phyloP scores from a whole-genome alignment of 2,329 filamentous ascomycete species.

The Colletotrichum trifolii region DNA sequence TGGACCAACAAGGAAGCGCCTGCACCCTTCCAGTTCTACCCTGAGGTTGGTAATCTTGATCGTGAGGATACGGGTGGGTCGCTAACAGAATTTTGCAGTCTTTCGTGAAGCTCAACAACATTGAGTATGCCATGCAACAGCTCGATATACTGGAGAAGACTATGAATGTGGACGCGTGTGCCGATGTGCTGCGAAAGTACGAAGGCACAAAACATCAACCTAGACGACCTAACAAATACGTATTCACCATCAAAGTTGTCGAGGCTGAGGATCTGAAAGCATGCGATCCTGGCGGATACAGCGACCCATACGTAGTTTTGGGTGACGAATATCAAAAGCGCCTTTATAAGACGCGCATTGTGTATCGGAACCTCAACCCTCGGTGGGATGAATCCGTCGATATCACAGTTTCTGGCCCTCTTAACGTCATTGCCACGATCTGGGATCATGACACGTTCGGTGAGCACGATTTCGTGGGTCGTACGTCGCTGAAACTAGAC shows the following conservation, averaged over 20 bases:
- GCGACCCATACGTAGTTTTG: conserved; percentile 96
- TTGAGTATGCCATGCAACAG: conserved; percentile 93
- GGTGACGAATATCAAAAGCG: conserved; percentile 98
- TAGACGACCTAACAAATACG: conserved; percentile 84
- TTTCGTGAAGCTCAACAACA: conserved; percentile 96
- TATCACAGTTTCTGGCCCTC: conserved; percentile 88
- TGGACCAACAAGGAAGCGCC: conserved; percentile 93
- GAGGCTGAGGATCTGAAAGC: conserved; percentile 98
- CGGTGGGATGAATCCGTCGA: conserved; percentile 98
- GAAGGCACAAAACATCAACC: conserved; percentile 73
- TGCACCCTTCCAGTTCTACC: conserved; percentile 96
- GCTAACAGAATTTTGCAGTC: conserved; percentile 65
- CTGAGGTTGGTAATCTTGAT: conserved; percentile 72
- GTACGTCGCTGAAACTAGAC: conserved; percentile 97
- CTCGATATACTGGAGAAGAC: conserved; percentile 89
- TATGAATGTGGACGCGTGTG: conserved; percentile 92
- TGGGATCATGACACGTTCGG: conserved; percentile 99
- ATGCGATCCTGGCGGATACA: conserved; percentile 94
- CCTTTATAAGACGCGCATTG: conserved; percentile 91
- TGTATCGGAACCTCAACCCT: conserved; percentile 90
- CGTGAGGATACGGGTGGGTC: neutral
- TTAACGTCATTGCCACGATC: conserved; percentile 95
- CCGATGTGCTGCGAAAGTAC: conserved; percentile 79
- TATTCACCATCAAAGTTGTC: conserved; percentile 98
- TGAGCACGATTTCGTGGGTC: conserved; percentile 95